A percentile compares a stretch with the other conserved stretches of the same genome.
Conservation (phyloP, 116 monocot species). For the Cymodocea nodosa region DNA sequence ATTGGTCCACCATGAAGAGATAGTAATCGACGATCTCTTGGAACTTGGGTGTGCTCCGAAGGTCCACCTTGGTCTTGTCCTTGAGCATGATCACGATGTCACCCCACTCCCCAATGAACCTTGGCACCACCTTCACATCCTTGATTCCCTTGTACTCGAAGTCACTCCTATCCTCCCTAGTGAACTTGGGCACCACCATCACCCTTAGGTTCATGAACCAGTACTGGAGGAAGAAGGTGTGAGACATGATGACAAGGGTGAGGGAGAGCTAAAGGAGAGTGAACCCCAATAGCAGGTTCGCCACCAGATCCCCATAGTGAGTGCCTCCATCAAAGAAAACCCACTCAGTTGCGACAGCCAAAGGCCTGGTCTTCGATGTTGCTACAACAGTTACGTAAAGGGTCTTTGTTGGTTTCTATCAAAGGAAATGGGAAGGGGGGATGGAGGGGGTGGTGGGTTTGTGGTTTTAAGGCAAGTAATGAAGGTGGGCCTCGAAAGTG, state of each 20-base stretch:
- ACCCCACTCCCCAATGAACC: constrained; percentile 93
- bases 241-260: constrained; percentile 72
- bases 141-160: constrained; percentile 59
- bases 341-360: constrained; percentile 20
- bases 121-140: constrained; percentile 79
- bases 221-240: constrained; percentile 86
- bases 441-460: neutral
- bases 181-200: constrained; percentile 69
- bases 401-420: neutral
- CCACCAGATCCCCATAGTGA: constrained; percentile 79
- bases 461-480: neutral
- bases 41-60: constrained; percentile 87
- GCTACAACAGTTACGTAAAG: constrained; percentile 8
- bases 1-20: constrained; percentile 27
- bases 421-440: too few relatives aligned
- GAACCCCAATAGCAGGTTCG: constrained; percentile 76
- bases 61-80: constrained; percentile 85
- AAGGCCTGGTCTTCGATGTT: neutral
- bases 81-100: constrained; percentile 86
- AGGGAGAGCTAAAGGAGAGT: constrained; percentile 85
- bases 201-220: constrained; percentile 76
- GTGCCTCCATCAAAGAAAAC: constrained; percentile 90
- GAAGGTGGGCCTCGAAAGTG: neutral
- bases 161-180: constrained; percentile 78
- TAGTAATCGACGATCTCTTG: constrained; percentile 82